Evolutionary conservation across 129 eudicot species (phyloP), one percentile per base, ranked within the genome.

Genomic region (Helianthus annuus): DNA sequence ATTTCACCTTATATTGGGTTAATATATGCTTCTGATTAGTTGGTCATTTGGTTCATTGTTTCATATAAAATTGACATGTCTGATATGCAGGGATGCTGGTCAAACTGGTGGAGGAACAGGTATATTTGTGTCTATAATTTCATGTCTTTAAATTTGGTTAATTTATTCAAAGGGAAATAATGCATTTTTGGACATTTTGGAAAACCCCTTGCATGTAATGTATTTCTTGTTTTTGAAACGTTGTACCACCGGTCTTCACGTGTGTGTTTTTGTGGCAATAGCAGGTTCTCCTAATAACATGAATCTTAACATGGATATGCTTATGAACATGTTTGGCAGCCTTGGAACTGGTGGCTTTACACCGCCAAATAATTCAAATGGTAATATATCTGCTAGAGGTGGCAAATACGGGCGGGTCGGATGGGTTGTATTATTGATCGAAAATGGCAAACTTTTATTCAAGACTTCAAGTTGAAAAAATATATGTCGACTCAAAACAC

Each of bases 261-360:
- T 32, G 51, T 53, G 27, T 44, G 7, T 36, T 40, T 22, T 1
- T 29, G 3, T 49, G 3, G 19, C 62, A 70, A 66, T 36, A 27
- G 42, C 89, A 81, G 91, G 90, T 61, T 53, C 68, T 27, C 79
- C 71, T 44, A 61, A 73, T 54, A 84, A 78, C 68, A 66, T 77
- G 86, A 88, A 86, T 57, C 36, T 91, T 54, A 83, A 76, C 71
- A 66, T 78, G 78, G 91, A 86, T 64, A 72, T 78, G 85, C 84
- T 88, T 83, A 92, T 89, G 91, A 92, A 83, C 81, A 86, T 86
- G 91, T 85, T 89, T 83, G 91, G 94, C 11, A 84, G 84, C 34
- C 86, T 89, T 71, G 96, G 96, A 60, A 51, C 90, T 17, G 90
- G 90, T 3, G 81, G 88, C 66, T 69, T 85, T 66, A 44, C 80